Percentiles rank a stretch among this genome's conserved stretches.
phyloP scores from a whole-genome alignment of 805 yeast genomes.

The Candida khao-thaluensis region DNA sequence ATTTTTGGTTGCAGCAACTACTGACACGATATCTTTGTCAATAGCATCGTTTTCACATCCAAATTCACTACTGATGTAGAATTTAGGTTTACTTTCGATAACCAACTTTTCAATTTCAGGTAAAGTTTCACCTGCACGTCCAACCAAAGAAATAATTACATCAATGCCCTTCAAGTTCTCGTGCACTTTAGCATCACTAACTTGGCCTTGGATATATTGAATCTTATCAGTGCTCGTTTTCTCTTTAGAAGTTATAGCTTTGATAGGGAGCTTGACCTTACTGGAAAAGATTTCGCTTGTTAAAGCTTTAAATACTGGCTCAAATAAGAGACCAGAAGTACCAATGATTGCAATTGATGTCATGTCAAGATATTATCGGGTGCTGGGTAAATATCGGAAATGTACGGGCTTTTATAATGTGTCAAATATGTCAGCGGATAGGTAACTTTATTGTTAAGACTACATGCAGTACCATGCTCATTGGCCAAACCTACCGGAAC shows the following conservation, averaged over 20 bases:
- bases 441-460: too few relatives aligned
- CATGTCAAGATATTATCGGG: slow-evolving; percentile 10
- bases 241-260: slow-evolving; percentile 48
- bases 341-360: slow-evolving; percentile 52
- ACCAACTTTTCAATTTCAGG: slow-evolving; percentile 39
- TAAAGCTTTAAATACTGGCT: slow-evolving; percentile 46
- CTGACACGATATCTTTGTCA: slow-evolving; percentile 21
- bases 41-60: slow-evolving; percentile 45
- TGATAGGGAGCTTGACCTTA: slow-evolving; percentile 47
- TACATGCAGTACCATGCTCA: too few relatives aligned
- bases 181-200: slow-evolving; percentile 29
- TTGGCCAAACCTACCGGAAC: too few relatives aligned
- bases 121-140: slow-evolving; percentile 28
- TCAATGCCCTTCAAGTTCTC: slow-evolving; percentile 47
- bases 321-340: slow-evolving; percentile 51
- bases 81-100: slow-evolving; percentile 42
- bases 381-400: not conserved
- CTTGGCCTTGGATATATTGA: slow-evolving; percentile 38
- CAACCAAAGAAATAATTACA: slow-evolving; percentile 48
- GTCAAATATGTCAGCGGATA: too few relatives aligned
- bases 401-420: too few relatives aligned
- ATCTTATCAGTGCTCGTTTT: slow-evolving; percentile 31
- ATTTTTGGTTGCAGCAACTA: slow-evolving; percentile 36
- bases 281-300: slow-evolving; percentile 40
- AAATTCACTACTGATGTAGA: slow-evolving; percentile 61